These are phyloP conservation scores for Diaporthe caulivora DNA, from an alignment of 2,329 filamentous ascomycete species.

Conservation along the genomic window DNA sequence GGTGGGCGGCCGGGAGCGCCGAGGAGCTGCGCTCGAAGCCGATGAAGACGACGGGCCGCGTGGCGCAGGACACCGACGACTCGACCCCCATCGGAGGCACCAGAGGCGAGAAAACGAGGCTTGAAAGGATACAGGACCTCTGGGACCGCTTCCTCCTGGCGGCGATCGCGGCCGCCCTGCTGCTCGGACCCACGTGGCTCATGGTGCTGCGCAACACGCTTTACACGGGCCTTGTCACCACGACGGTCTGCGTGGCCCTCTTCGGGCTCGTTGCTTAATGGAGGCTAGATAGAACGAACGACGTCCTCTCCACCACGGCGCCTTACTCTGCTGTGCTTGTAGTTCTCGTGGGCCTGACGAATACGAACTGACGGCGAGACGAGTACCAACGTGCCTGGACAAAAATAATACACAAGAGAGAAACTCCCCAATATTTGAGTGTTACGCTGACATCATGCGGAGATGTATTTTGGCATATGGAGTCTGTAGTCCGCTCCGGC, in stretches of 20 bases:
- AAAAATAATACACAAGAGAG: too few species aligned
- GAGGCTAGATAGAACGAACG: slow-evolving; percentile 1
- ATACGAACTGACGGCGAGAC: too few species aligned
- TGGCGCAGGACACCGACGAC: background rate
- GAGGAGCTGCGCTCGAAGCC: too few species aligned
- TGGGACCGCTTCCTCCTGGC: background rate
- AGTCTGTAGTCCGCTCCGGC: too few species aligned
- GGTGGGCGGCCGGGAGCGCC: too few species aligned
- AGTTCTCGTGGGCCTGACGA: slow-evolving; percentile 22
- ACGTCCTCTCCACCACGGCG: slow-evolving; percentile 13
- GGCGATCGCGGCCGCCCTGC: background rate
- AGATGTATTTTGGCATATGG: too few species aligned
- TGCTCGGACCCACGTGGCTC: slow-evolving; percentile 26
- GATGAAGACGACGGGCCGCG: too few species aligned
- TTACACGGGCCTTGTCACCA: slow-evolving; percentile 19
- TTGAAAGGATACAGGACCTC: background rate
- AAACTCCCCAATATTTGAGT: too few species aligned
- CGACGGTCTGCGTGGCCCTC: slow-evolving; percentile 12
- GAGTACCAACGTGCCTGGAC: too few species aligned
- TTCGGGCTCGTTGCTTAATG: background rate
- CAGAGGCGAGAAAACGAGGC: background rate
- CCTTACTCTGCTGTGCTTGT: slow-evolving; percentile 30
- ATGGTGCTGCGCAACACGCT: slow-evolving; percentile 21
- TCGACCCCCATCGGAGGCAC: background rate
- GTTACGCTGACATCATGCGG: too few species aligned